A percentile compares a stretch with the other conserved stretches of the same genome.
Conservation (phyloP, 805 yeast genomes). For the Metschnikowia drakensbergensis region DNA sequence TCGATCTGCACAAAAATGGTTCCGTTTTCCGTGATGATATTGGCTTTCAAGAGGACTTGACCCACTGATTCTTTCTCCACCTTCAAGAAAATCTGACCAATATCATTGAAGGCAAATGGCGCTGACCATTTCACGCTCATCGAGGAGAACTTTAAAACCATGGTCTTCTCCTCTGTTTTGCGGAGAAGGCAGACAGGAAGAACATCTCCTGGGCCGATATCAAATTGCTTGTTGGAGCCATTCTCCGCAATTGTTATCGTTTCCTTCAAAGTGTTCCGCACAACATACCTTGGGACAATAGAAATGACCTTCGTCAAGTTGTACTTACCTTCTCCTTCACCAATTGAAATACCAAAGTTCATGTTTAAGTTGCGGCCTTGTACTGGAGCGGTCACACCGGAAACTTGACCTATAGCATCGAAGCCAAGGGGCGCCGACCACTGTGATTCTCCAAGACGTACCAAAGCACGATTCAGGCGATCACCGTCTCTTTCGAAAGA, state of each 20-base stretch:
- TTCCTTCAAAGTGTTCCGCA: slow-evolving; percentile 58
- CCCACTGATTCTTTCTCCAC: slow-evolving; percentile 60
- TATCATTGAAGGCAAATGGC: slow-evolving; percentile 77
- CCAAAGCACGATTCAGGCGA: slow-evolving; percentile 59
- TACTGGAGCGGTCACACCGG: slow-evolving; percentile 48
- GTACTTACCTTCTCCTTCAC: slow-evolving; percentile 85
- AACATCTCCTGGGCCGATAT: slow-evolving; percentile 45
- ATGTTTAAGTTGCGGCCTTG: slow-evolving; percentile 55
- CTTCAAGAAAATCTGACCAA: slow-evolving; percentile 78
- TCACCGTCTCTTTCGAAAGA: slow-evolving; percentile 65
- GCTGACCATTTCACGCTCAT: slow-evolving; percentile 73
- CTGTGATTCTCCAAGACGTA: slow-evolving; percentile 64
- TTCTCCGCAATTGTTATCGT: slow-evolving; percentile 61
- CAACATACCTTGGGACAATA: slow-evolving; percentile 75
- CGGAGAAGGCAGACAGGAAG: slow-evolving; percentile 65
- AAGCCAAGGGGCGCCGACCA: slow-evolving; percentile 75
- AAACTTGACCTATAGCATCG: slow-evolving; percentile 84
- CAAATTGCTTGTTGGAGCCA: slow-evolving; percentile 53
- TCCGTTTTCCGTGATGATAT: slow-evolving; percentile 73
- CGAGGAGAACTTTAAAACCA: slow-evolving; percentile 56
- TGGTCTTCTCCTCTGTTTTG: slow-evolving; percentile 52
- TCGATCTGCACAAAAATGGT: slow-evolving; percentile 72
- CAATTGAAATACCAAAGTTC: slow-evolving; percentile 68
- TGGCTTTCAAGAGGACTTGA: slow-evolving; percentile 67
- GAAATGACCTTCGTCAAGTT: slow-evolving; percentile 72